phyloP scores from a whole-genome alignment of 2,329 filamentous ascomycete genomes.

The Aspergillus fructus region DNA sequence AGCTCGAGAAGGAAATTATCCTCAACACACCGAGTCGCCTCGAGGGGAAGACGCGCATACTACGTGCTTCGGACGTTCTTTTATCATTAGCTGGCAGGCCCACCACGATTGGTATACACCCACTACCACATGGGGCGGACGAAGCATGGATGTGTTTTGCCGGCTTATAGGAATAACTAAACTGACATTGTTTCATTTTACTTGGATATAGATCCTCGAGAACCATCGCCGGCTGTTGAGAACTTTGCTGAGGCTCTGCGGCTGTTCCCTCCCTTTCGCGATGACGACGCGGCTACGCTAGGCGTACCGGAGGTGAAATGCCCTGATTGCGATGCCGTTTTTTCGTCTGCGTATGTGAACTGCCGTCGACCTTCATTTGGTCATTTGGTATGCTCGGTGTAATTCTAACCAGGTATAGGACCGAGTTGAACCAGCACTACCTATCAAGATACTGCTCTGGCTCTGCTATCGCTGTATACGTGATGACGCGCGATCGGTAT shows the following conservation, averaged over 20 bases:
- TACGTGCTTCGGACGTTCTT: constrained; percentile 25
- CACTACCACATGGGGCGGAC: background rate
- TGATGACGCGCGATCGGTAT: constrained; percentile 34
- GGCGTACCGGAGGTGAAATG: constrained; percentile 24
- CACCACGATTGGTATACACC: constrained; percentile 17
- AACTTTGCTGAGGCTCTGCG: constrained; percentile 29
- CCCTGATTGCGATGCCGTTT: constrained; percentile 31
- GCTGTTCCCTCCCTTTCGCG: constrained; percentile 26
- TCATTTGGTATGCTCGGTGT: background rate
- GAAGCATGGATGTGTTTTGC: no score
- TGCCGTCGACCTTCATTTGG: background rate
- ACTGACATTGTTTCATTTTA: background rate
- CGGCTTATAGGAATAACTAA: background rate
- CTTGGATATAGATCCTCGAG: constrained; percentile 9
- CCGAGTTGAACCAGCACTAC: constrained; percentile 28
- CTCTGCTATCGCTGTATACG: constrained; percentile 28
- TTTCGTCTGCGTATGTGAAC: constrained; percentile 27
- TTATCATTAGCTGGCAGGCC: constrained; percentile 21
- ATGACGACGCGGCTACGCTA: constrained; percentile 23
- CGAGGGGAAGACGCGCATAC: constrained; percentile 19
- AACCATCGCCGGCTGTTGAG: constrained; percentile 19
- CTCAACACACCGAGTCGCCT: constrained; percentile 14
- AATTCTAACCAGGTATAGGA: constrained; percentile 16
- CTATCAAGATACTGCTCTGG: constrained; percentile 30
- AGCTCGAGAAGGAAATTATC: constrained; percentile 21